These are phyloP conservation scores for Trichosporon asahii DNA, from an alignment of 1,284 basidiomycete genomes.

Conservation along the genomic window DNA sequence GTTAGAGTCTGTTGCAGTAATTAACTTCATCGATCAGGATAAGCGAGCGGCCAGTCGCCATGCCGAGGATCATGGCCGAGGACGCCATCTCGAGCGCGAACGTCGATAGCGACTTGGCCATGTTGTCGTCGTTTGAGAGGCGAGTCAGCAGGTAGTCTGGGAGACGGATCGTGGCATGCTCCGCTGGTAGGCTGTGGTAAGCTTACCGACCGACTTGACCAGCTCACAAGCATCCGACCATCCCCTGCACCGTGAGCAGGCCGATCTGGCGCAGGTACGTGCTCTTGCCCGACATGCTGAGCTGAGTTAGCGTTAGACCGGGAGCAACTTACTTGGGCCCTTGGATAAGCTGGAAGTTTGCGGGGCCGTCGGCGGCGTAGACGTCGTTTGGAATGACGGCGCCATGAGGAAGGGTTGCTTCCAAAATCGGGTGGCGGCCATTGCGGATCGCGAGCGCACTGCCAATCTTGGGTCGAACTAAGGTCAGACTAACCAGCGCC, in stretches of 20 bases:
- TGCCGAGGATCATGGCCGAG: conserved; percentile 77
- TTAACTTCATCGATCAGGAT: conserved; percentile 85
- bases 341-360: conserved; percentile 81
- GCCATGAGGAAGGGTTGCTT: conserved; percentile 65
- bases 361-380: conserved; percentile 61
- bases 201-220: background rate
- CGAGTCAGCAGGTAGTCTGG: conserved; percentile 80
- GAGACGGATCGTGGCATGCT: conserved; percentile 79
- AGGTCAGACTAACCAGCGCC: background rate
- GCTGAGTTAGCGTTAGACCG: background rate
- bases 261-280: conserved; percentile 86
- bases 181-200: conserved; percentile 65
- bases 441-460: conserved; percentile 79
- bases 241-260: conserved; percentile 75
- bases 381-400: conserved; percentile 79
- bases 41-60: conserved; percentile 69
- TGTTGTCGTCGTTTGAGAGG: conserved; percentile 73
- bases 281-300: conserved; percentile 86
- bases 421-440: conserved; percentile 80
- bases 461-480: conserved; percentile 83
- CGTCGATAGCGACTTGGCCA: conserved; percentile 82
- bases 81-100: conserved; percentile 91
- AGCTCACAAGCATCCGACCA: conserved; percentile 72
- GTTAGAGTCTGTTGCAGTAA: conserved; percentile 19
- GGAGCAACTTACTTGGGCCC: conserved; percentile 70